phyloP scores from a whole-genome alignment of 768 basidiomycete genomes.

The Myochromella boudieri region DNA sequence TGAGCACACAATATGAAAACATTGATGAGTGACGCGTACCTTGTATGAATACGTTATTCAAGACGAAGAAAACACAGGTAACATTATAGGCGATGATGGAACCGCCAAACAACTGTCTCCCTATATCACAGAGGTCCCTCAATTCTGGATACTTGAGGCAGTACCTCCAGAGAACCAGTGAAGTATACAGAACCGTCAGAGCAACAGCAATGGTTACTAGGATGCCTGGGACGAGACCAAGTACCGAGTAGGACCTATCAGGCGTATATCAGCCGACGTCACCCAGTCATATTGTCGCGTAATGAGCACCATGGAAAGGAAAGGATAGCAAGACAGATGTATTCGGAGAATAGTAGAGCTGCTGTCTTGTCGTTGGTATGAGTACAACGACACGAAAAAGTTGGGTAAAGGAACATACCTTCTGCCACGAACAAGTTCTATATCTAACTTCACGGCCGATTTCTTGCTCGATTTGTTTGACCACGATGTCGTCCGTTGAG shows the following conservation, averaged over 20 bases:
- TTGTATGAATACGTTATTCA: constrained; percentile 58
- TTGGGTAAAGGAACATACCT: constrained; percentile 26
- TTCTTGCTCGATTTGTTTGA: constrained; percentile 9
- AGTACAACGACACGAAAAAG: not conserved
- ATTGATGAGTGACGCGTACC: constrained; percentile 26
- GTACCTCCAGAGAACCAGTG: constrained; percentile 46
- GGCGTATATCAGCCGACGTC: no score
- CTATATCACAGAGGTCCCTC: constrained; percentile 52
- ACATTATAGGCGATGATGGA: constrained; percentile 47
- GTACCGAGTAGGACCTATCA: constrained; percentile 45
- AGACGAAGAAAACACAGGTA: constrained; percentile 50
- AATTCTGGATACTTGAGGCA: constrained; percentile 49
- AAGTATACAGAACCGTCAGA: constrained; percentile 42
- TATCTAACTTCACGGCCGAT: constrained; percentile 12
- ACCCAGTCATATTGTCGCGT: no score
- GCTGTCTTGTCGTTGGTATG: constrained; percentile 31
- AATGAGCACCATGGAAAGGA: constrained; percentile 42
- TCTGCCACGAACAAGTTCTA: constrained; percentile 48
- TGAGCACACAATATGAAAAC: not conserved
- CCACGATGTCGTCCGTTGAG: constrained; percentile 5
- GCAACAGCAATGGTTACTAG: constrained; percentile 41
- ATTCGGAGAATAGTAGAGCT: constrained; percentile 43
- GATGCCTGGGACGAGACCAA: constrained; percentile 42
- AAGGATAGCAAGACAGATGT: constrained; percentile 43
- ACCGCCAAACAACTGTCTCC: constrained; percentile 44